These are phyloP conservation scores for Metarhizium guizhouense DNA, from an alignment of 2,329 filamentous ascomycete species.

Conservation along the genomic window DNA sequence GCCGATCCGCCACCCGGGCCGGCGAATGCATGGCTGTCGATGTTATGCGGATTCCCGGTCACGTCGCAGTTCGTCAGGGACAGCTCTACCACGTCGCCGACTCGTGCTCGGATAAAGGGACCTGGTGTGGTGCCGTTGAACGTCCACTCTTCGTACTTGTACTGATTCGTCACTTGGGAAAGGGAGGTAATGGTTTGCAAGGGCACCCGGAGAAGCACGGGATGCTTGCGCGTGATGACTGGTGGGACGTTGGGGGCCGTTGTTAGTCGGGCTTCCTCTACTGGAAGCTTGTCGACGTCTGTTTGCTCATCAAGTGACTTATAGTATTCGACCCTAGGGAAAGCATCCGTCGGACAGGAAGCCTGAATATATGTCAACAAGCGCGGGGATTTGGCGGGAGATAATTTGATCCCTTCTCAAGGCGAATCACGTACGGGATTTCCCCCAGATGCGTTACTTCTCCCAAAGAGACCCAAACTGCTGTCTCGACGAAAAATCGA, in stretches of 20 bases:
- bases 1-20: conserved; percentile 24
- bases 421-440: neutral
- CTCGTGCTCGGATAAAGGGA: conserved; percentile 25
- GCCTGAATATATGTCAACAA: neutral
- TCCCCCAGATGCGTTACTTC: neutral
- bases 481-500: neutral
- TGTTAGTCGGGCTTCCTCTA: conserved; percentile 19
- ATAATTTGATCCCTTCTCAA: neutral
- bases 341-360: neutral
- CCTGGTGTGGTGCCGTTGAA: conserved; percentile 24
- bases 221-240: conserved; percentile 19
- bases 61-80: conserved; percentile 22
- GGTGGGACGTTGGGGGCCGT: conserved; percentile 21
- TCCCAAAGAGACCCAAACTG: neutral
- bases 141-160: conserved; percentile 27
- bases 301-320: conserved; percentile 1
- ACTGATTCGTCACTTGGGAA: conserved; percentile 20
- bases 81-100: conserved; percentile 23
- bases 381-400: too few relatives aligned
- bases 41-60: conserved; percentile 25
- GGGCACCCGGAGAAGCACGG: conserved; percentile 20
- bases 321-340: neutral
- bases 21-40: conserved; percentile 23
- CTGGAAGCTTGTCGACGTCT: conserved; percentile 13
- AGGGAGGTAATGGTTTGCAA: conserved; percentile 18